These are phyloP conservation scores for Spongispora temasekensis DNA, from an alignment of 1,284 basidiomycete genomes.

Conservation along the genomic window DNA sequence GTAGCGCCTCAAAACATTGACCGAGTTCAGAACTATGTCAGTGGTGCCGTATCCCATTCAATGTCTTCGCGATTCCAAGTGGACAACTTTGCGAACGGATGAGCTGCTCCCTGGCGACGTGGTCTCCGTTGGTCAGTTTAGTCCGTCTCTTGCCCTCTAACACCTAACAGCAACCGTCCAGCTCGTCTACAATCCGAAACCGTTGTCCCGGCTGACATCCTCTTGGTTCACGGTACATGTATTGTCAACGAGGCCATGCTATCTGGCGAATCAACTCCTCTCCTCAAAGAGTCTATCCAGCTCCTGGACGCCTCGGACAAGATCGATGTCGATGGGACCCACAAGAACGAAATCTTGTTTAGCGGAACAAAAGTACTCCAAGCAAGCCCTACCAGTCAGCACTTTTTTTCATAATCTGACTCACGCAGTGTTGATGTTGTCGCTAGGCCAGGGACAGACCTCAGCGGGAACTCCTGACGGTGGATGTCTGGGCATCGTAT, in stretches of 20 bases:
- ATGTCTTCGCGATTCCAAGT: slow-evolving; percentile 78
- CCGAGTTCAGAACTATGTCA: slow-evolving; percentile 95
- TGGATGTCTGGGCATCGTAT: slow-evolving; percentile 87
- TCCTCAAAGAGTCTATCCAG: slow-evolving; percentile 91
- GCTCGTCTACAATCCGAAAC: slow-evolving; percentile 83
- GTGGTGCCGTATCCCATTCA: slow-evolving; percentile 87
- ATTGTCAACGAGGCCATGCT: slow-evolving; percentile 99
- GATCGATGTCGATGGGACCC: slow-evolving; percentile 81
- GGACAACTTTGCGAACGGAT: slow-evolving; percentile 80
- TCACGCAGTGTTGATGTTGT: neutral
- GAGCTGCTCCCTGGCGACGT: slow-evolving; percentile 89
- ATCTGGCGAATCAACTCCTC: slow-evolving; percentile 93
- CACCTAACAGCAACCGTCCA: slow-evolving; percentile 23
- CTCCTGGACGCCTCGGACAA: slow-evolving; percentile 75
- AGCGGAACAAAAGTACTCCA: slow-evolving; percentile 95
- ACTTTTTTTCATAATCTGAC: neutral
- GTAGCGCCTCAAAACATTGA: slow-evolving; percentile 85
- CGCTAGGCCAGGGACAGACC: slow-evolving; percentile 41
- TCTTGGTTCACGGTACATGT: slow-evolving; percentile 84
- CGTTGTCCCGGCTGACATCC: slow-evolving; percentile 86
- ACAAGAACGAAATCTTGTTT: slow-evolving; percentile 89
- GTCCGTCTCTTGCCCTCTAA: neutral
- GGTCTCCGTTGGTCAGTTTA: slow-evolving; percentile 68
- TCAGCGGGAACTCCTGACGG: slow-evolving; percentile 77
- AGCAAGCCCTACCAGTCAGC: slow-evolving; percentile 57